Percentiles rank a stretch among this genome's conserved stretches.
Evolutionary conservation across 2,329 filamentous ascomycete genomes (phyloP).

Genomic region (Cadophora gregata): DNA sequence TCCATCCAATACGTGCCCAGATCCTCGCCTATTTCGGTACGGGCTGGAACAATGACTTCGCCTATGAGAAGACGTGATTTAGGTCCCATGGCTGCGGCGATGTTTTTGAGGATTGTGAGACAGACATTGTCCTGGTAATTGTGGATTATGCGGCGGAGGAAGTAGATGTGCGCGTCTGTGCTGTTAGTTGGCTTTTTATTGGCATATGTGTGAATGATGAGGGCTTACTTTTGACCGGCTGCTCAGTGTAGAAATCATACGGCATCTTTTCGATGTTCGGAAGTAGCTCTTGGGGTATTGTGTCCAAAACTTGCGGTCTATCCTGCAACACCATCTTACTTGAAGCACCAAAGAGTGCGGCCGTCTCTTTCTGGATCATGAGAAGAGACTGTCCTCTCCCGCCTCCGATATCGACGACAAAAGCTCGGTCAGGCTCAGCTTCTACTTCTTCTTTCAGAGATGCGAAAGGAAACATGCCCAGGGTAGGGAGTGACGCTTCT

Average conservation of each 20-base stretch:
- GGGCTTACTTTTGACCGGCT: conserved; percentile 36
- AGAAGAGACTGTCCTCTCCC: conserved; percentile 25
- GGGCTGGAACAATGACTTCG: conserved; percentile 45
- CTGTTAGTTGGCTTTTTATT: background rate
- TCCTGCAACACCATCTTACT: conserved; percentile 25
- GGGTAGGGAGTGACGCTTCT: conserved; percentile 26
- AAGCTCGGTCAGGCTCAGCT: conserved; percentile 15
- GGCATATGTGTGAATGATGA: background rate
- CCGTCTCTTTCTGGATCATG: conserved; percentile 20
- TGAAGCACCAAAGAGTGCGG: background rate
- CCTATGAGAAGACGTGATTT: conserved; percentile 40
- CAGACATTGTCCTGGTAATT: conserved; percentile 35
- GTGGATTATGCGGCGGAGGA: conserved; percentile 38
- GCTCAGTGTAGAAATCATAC: conserved; percentile 40
- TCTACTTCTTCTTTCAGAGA: conserved; percentile 22
- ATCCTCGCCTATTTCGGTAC: conserved; percentile 33
- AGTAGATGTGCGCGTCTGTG: conserved; percentile 38
- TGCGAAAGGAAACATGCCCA: conserved; percentile 30
- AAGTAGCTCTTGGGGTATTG: conserved; percentile 14
- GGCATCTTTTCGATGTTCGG: conserved; percentile 35
- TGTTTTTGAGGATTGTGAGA: conserved; percentile 33
- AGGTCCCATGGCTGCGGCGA: conserved; percentile 34
- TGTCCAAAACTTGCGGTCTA: conserved; percentile 18
- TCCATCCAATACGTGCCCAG: conserved; percentile 46
- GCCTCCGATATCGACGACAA: conserved; percentile 26